A percentile compares a stretch with the other conserved stretches of the same genome.
Conservation (phyloP, 176 grass and related monocot genomes). For the Aegilops longissima region DNA sequence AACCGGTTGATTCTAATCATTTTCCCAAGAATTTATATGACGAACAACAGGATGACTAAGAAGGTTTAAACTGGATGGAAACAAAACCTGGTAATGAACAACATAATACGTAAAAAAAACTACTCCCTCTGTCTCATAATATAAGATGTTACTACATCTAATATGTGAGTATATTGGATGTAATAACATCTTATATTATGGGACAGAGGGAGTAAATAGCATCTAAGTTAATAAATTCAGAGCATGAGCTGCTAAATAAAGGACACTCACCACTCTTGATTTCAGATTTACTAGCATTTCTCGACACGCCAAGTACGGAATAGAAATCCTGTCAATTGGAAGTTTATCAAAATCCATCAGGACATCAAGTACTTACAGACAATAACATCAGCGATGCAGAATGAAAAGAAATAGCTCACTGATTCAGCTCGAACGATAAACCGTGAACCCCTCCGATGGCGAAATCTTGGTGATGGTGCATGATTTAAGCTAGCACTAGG, state of each 20-base stretch:
- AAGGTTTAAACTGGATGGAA: neutral
- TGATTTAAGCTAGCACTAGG: slow-evolving; percentile 58
- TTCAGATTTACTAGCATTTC: slow-evolving; percentile 99
- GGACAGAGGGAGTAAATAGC: neutral
- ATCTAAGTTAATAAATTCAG: neutral
- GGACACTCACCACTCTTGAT: slow-evolving; percentile 84
- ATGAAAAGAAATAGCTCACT: slow-evolving; percentile 50
- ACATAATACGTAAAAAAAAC: neutral
- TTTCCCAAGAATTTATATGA: neutral
- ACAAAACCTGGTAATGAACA: neutral
- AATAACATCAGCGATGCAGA: neutral
- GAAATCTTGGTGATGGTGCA: slow-evolving; percentile 40
- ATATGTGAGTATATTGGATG: no score
- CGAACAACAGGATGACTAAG: slow-evolving; percentile 13
- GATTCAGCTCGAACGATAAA: slow-evolving; percentile 85
- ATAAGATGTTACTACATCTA: no score
- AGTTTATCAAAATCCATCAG: slow-evolving; percentile 25
- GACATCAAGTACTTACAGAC: slow-evolving; percentile 5
- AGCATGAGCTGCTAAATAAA: neutral
- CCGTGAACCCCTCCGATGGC: slow-evolving; percentile 52
- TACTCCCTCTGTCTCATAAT: no score
- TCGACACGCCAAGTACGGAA: slow-evolving; percentile 85
- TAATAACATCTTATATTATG: no score
- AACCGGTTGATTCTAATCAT: no score
- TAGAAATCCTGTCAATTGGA: slow-evolving; percentile 86